phyloP scores from a whole-genome alignment of 1,284 basidiomycete genomes.

The Omphalotus olearius region DNA sequence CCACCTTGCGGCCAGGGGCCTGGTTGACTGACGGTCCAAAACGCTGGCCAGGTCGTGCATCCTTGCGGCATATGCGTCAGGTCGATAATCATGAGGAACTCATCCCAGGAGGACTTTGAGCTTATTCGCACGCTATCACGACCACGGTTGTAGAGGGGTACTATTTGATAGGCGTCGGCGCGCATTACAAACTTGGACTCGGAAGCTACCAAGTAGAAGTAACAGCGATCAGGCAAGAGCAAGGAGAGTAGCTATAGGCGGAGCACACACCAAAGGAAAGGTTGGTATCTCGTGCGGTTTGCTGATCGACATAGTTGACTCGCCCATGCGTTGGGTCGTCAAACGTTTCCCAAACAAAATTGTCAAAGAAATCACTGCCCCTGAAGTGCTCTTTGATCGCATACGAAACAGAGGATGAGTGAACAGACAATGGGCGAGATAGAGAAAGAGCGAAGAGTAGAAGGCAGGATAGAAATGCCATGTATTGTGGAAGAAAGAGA shows the following conservation, averaged over 20 bases:
- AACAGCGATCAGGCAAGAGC: not conserved
- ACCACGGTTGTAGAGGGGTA: slow-evolving; percentile 32
- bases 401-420: not conserved
- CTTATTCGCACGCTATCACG: slow-evolving; percentile 48
- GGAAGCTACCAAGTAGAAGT: slow-evolving; percentile 24
- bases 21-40: slow-evolving; percentile 52
- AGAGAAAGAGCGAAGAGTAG: not conserved
- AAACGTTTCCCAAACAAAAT: slow-evolving; percentile 41
- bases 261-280: slow-evolving; percentile 35
- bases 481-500: not conserved
- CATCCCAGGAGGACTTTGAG: slow-evolving; percentile 37
- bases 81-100: slow-evolving; percentile 46
- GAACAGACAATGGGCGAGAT: not conserved
- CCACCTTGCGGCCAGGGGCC: slow-evolving; percentile 54
- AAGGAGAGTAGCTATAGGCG: not conserved
- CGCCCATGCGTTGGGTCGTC: slow-evolving; percentile 54
- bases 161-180: slow-evolving; percentile 36
- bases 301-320: slow-evolving; percentile 46
- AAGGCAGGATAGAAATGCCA: not conserved
- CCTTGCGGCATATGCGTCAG: slow-evolving; percentile 53
- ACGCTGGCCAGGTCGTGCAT: slow-evolving; percentile 62
- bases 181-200: slow-evolving; percentile 46
- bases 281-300: slow-evolving; percentile 32
- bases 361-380: slow-evolving; percentile 5
- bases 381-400: slow-evolving; percentile 2